These are phyloP conservation scores for Microdochium trichocladiopsis DNA, from an alignment of 2,329 filamentous ascomycete species.

Conservation along the genomic window DNA sequence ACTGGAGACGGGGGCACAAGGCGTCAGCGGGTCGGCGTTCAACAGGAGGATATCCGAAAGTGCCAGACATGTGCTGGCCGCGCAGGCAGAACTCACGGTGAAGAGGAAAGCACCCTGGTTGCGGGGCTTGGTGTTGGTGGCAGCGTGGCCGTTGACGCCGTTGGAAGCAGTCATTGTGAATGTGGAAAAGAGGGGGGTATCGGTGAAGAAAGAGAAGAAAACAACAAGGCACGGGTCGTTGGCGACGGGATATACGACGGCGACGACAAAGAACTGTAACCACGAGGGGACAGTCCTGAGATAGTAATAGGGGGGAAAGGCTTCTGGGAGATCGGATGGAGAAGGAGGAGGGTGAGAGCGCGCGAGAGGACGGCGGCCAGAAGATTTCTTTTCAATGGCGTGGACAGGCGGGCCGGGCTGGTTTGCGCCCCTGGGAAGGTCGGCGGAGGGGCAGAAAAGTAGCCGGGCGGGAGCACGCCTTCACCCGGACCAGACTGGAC, in stretches of 20 bases:
- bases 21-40: conserved; percentile 9
- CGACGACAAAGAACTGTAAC: background rate
- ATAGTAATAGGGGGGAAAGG: background rate
- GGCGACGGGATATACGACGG: conserved; percentile 1
- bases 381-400: background rate
- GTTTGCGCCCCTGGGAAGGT: background rate
- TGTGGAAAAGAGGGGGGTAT: conserved; percentile 3
- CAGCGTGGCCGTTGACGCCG: conserved; percentile 37
- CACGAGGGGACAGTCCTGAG: background rate
- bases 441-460: conserved; percentile 3
- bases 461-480: background rate
- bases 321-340: conserved; percentile 1
- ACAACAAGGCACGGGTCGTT: conserved; percentile 4
- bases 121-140: conserved; percentile 37
- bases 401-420: background rate
- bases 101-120: conserved; percentile 73
- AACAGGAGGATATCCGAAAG: too few species aligned
- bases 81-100: conserved; percentile 50
- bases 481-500: background rate
- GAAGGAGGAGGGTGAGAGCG: background rate
- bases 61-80: conserved; percentile 5
- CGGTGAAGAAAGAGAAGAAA: conserved; percentile 10
- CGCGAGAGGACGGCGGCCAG: background rate
- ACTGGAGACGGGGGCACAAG: conserved; percentile 35
- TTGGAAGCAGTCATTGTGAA: conserved; percentile 53